Percentiles rank a stretch among this genome's conserved stretches.
Conservation (phyloP, 1,139 yeast species). For the Sugiyamaella pinicola region DNA sequence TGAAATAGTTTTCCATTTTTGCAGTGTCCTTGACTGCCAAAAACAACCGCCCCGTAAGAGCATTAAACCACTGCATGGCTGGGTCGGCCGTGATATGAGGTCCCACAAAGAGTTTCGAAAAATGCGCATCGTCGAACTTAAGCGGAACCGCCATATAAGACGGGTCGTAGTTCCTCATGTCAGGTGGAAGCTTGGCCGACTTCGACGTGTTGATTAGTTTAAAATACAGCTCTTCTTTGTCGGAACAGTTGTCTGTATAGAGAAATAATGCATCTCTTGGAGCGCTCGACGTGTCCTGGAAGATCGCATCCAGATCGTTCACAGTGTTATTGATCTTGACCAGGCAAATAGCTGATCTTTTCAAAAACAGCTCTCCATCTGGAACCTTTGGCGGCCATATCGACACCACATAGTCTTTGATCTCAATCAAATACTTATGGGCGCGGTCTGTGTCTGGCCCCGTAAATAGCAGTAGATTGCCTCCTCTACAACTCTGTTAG, state of each 20-base stretch:
- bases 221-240: conserved; percentile 93
- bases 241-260: conserved; percentile 73
- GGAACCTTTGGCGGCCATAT: conserved; percentile 81
- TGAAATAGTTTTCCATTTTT: conserved; percentile 58
- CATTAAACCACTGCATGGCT: conserved; percentile 89
- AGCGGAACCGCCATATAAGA: conserved; percentile 67
- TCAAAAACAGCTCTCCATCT: conserved; percentile 79
- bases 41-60: conserved; percentile 78
- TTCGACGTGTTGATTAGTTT: conserved; percentile 77
- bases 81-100: conserved; percentile 79
- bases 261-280: conserved; percentile 69
- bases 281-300: conserved; percentile 35
- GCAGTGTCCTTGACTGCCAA: conserved; percentile 74
- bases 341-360: conserved; percentile 75
- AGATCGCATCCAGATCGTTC: conserved; percentile 23
- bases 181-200: conserved; percentile 22
- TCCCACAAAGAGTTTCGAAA: conserved; percentile 72
- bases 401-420: conserved; percentile 68
- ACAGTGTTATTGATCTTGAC: conserved; percentile 27
- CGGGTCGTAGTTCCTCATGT: conserved; percentile 44
- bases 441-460: conserved; percentile 51
- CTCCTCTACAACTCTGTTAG: conserved; percentile 39
- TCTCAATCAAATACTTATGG: conserved; percentile 60
- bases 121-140: conserved; percentile 69
- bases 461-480: conserved; percentile 78